Evolutionary conservation across 192 early-diverging fungal genomes (phyloP).

Genomic region (Coemansia sp.): DNA sequence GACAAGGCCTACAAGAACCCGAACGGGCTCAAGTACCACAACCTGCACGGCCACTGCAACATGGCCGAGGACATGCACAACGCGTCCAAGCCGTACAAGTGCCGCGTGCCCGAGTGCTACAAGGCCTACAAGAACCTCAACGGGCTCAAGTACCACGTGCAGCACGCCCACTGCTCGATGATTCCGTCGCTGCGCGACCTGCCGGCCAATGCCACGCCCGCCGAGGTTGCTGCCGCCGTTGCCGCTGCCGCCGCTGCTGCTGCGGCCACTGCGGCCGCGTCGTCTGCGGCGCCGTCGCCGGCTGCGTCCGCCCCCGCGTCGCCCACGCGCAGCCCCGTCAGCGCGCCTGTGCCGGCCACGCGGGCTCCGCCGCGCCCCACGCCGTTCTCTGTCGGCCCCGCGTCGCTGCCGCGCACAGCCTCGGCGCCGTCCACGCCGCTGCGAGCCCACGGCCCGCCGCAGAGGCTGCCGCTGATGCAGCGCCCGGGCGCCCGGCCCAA

Average conservation of each 20-base stretch:
- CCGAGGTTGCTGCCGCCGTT: constrained; percentile 58
- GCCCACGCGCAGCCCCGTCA: constrained; percentile 5
- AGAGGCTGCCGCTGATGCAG: background rate
- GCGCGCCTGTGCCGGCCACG: background rate
- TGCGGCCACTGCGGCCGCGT: constrained; percentile 19
- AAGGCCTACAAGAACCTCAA: constrained; percentile 97
- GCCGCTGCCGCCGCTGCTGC: constrained; percentile 56
- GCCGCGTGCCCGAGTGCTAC: constrained; percentile 77
- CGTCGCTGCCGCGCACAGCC: constrained; percentile 2
- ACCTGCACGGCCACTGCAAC: constrained; percentile 88
- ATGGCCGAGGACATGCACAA: constrained; percentile 57
- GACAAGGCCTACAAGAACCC: constrained; percentile 98
- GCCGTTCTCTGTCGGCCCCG: background rate
- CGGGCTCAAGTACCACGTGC: constrained; percentile 92
- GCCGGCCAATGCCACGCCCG: constrained; percentile 53
- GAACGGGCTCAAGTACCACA: constrained; percentile 97
- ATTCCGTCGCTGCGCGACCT: constrained; percentile 44
- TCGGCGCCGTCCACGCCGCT: constrained; percentile 8
- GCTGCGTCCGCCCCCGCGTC: constrained; percentile 14
- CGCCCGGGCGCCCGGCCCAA: background rate
- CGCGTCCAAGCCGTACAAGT: constrained; percentile 66
- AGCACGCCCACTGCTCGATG: constrained; percentile 76
- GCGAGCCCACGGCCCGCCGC: background rate
- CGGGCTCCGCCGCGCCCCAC: background rate
- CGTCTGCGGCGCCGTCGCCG: constrained; percentile 16